phyloP scores from a whole-genome alignment of 257 asterid genomes.

The Nemophila menziesii region DNA sequence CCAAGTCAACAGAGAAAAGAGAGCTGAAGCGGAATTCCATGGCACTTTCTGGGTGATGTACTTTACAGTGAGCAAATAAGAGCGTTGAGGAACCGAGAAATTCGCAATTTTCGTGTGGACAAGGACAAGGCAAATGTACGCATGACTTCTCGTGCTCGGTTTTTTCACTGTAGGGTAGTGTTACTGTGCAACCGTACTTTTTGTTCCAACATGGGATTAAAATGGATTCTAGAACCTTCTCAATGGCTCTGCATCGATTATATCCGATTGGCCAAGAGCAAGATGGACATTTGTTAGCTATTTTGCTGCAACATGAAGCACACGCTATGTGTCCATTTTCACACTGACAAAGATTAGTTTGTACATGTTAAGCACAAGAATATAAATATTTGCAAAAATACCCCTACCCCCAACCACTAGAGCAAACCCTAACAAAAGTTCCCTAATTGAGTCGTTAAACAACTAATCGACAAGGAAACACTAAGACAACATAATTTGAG shows the following conservation, averaged over 20 bases:
- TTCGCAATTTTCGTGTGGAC: slow-evolving; percentile 37
- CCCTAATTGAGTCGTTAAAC: too few species aligned
- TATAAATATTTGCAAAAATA: too few species aligned
- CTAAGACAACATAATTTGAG: too few species aligned
- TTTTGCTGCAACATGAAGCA: slow-evolving; percentile 42
- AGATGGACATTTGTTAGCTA: slow-evolving; percentile 44
- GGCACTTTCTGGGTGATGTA: slow-evolving; percentile 16
- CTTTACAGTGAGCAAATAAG: slow-evolving; percentile 32
- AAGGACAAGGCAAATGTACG: slow-evolving; percentile 32
- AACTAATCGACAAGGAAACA: too few species aligned
- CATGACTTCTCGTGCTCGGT: slow-evolving; percentile 43
- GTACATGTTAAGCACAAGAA: not conserved
- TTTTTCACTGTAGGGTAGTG: slow-evolving; percentile 26
- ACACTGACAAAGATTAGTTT: slow-evolving; percentile 28
- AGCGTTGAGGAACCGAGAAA: slow-evolving; percentile 17
- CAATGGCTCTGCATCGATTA: slow-evolving; percentile 65
- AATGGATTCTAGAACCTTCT: slow-evolving; percentile 54
- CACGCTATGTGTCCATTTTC: slow-evolving; percentile 83
- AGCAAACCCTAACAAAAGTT: too few species aligned
- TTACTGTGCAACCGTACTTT: slow-evolving; percentile 41
- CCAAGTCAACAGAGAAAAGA: slow-evolving; percentile 15
- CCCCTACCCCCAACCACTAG: too few species aligned
- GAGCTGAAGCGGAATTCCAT: slow-evolving; percentile 14
- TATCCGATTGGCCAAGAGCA: slow-evolving; percentile 57
- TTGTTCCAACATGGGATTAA: slow-evolving; percentile 30